Conservation (phyloP, 306 rosid genomes). For the Cicer chorassanicum region DNA sequence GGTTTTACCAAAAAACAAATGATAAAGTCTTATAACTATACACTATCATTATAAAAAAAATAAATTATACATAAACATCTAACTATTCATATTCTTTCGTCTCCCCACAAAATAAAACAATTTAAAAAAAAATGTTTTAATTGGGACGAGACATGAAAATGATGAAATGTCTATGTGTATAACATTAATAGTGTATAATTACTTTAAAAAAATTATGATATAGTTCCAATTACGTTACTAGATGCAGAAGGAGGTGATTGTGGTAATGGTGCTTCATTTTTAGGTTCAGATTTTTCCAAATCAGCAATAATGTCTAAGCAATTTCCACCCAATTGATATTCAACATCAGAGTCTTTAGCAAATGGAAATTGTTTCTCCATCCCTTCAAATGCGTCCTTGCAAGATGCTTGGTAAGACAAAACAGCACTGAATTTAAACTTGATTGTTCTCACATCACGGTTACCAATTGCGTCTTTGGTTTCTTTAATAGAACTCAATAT, state of each 20-base stretch:
- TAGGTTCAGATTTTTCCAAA: not conserved
- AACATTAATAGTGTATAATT: too few species aligned
- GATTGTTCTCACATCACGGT: not conserved
- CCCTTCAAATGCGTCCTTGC: conserved; percentile 39
- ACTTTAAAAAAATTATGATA: not conserved
- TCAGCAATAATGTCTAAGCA: conserved; percentile 43
- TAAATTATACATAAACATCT: not conserved
- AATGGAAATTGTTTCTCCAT: not conserved
- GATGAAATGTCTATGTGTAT: not conserved
- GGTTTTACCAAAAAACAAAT: not conserved
- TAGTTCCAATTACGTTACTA: conserved; percentile 38
- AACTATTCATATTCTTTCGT: not conserved
- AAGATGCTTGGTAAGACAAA: conserved; percentile 16
- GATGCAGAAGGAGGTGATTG: conserved; percentile 6
- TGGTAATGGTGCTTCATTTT: not conserved
- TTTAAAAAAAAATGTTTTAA: not conserved
- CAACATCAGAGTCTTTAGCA: not conserved
- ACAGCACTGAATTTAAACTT: conserved; percentile 38
- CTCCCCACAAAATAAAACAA: not conserved
- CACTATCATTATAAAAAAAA: not conserved
- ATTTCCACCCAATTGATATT: conserved; percentile 44
- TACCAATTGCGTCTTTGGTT: not conserved
- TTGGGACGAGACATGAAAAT: not conserved
- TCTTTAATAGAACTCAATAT: conserved; percentile 40
- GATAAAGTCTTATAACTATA: not conserved